Evolutionary conservation across 345 rosid genomes (phyloP), one percentile per base, ranked within the genome.

Genomic region (Syzygium aqueum): DNA sequence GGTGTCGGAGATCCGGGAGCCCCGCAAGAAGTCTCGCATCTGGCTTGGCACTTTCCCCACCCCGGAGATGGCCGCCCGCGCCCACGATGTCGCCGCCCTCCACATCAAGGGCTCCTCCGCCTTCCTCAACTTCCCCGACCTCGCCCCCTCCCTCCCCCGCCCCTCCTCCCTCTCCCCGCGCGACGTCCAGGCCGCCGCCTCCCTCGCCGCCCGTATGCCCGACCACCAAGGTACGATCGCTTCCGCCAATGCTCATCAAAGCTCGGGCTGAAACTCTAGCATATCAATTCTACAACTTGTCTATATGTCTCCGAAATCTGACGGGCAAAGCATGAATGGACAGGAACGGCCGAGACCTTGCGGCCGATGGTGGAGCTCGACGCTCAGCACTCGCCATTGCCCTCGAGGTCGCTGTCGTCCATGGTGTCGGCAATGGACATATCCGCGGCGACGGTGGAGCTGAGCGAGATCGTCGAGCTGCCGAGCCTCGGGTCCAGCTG

Each of bases 51-150:
- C 99, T 63, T 97, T 94, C 85, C 95, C 98, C 4, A 94, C 97
- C 2, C 98, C 98, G 49, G 99, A 97, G 91, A 97, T 96, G 99
- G 99, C 99, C 3, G 99, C 99, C 21, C 94, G 99, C 21, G 99
- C 99, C 1, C 99, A 97, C 84, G 99, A 97, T 90, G 98, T 94
- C 13, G 99, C 99, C 11, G 98, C 98, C 50, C 86, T 96, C 23
- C 94, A 94, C 94, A 94, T 97, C 28, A 97, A 97, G 86, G 99
- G 99, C 50, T 90, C 88, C 85, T 90, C 96, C 0, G 98, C 99
- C 15, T 94, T 94, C 84, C 95, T 97, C 77, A 97, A 97, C 91
- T 97, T 97, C 92, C 99, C 99, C 6, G 94, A 95, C 17, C 96
- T 96, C 51, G 94, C 92, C 23, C 87, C 88, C 59, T 92, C 93